phyloP scores from a whole-genome alignment of 1,284 basidiomycete genomes.

The Apiotrichum gamsii region DNA sequence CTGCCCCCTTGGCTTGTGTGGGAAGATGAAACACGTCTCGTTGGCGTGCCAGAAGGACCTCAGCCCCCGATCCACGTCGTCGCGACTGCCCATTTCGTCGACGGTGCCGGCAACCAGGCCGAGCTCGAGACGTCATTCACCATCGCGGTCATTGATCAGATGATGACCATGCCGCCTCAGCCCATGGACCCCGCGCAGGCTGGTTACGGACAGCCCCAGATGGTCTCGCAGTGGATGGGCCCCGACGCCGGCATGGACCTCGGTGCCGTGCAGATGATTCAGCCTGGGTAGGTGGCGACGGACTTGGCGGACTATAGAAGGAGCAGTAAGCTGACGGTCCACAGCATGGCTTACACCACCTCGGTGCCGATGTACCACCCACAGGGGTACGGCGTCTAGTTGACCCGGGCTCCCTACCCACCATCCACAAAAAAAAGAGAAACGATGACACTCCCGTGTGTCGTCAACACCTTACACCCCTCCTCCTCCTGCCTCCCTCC shows the following conservation, averaged over 20 bases:
- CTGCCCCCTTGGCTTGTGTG: slow-evolving; percentile 82
- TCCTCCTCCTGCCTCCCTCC: too few species aligned
- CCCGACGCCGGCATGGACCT: neutral
- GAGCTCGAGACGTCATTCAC: slow-evolving; percentile 29
- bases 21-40: slow-evolving; percentile 60
- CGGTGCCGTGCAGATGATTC: neutral
- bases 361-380: neutral
- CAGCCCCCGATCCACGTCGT: slow-evolving; percentile 25
- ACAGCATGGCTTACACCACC: neutral
- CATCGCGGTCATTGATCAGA: slow-evolving; percentile 17
- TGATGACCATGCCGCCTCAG: slow-evolving; percentile 15
- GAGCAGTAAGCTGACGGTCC: too few species aligned
- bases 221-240: slow-evolving; percentile 2
- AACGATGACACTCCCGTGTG: too few species aligned
- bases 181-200: neutral
- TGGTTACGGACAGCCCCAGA: neutral
- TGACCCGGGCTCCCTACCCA: too few species aligned
- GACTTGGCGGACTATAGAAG: too few species aligned
- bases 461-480: too few species aligned
- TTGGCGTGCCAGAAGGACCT: slow-evolving; percentile 28
- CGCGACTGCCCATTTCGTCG: slow-evolving; percentile 33
- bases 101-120: slow-evolving; percentile 25
- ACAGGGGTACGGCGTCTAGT: too few species aligned
- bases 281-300: neutral
- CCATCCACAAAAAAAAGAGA: too few species aligned